Conservation (phyloP, 148 eudicot species). For the Spergularia bocconei region DNA sequence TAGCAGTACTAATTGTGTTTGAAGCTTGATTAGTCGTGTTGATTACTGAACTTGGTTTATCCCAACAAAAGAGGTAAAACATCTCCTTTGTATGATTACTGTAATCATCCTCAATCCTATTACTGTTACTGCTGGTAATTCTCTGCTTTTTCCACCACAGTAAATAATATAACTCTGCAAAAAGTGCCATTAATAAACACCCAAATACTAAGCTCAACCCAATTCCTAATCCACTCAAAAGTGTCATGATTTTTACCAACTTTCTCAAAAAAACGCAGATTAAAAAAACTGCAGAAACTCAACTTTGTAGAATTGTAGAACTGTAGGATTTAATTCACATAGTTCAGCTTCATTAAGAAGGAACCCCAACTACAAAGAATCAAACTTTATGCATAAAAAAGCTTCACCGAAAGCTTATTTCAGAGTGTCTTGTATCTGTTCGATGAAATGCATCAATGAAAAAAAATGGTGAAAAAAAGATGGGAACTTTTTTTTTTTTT, state of each 20-base stretch:
- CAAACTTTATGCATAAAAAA: slow-evolving; percentile 15
- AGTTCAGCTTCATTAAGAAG: slow-evolving; percentile 8
- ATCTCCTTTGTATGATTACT: slow-evolving; percentile 35
- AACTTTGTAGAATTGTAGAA: not conserved
- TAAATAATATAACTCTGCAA: slow-evolving; percentile 74
- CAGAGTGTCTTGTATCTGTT: slow-evolving; percentile 16
- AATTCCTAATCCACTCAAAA: slow-evolving; percentile 68
- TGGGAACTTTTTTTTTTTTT: not conserved
- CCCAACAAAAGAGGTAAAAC: slow-evolving; percentile 59
- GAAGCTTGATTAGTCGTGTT: slow-evolving; percentile 10
- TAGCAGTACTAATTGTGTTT: slow-evolving; percentile 16
- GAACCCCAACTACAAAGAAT: slow-evolving; percentile 22
- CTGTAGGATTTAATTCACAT: not conserved
- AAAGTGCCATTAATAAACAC: slow-evolving; percentile 56
- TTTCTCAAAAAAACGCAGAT: not conserved
- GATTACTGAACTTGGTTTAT: slow-evolving; percentile 30
- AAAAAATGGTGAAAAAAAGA: slow-evolving; percentile 9
- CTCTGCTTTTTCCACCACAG: slow-evolving; percentile 73
- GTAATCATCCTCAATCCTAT: slow-evolving; percentile 37
- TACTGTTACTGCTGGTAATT: slow-evolving; percentile 21
- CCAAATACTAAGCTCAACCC: slow-evolving; percentile 69
- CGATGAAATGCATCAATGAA: slow-evolving; percentile 24
- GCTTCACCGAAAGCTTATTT: slow-evolving; percentile 15
- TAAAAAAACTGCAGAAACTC: not conserved
- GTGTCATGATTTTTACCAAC: slow-evolving; percentile 39